phyloP scores from a whole-genome alignment of 1,284 basidiomycete genomes.

The Neolentinus lepideus region DNA sequence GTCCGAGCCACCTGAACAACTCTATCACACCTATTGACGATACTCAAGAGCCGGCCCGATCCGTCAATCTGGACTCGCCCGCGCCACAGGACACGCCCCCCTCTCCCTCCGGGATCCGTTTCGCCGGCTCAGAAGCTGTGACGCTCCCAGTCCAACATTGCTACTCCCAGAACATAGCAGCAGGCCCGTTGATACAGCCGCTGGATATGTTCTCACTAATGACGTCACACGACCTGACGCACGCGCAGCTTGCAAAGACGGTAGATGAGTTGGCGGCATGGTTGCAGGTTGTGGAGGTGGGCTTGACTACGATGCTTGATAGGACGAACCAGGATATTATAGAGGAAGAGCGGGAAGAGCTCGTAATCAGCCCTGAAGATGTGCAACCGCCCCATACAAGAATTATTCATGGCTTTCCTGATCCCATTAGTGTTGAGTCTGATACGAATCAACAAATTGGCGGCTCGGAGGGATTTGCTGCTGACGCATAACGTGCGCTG shows the following conservation, averaged over 20 bases:
- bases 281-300: constrained; percentile 72
- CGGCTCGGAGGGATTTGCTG: not conserved
- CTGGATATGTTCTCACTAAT: constrained; percentile 66
- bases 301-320: constrained; percentile 62
- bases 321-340: constrained; percentile 37
- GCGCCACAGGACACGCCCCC: not conserved
- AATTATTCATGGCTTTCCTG: not conserved
- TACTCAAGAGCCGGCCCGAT: constrained; percentile 12
- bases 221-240: constrained; percentile 54
- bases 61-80: constrained; percentile 13
- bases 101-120: not conserved
- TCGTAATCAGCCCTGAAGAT: constrained; percentile 6
- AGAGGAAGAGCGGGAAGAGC: constrained; percentile 52
- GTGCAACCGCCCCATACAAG: not conserved
- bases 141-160: not conserved
- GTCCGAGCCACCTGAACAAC: constrained; percentile 33
- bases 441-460: not conserved
- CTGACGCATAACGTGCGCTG: not conserved
- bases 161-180: not conserved
- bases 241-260: constrained; percentile 65
- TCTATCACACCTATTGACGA: constrained; percentile 13
- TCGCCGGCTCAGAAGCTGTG: not conserved
- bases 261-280: constrained; percentile 79
- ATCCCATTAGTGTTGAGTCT: not conserved
- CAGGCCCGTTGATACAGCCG: constrained; percentile 44